Percentiles rank a stretch among this genome's conserved stretches.
phyloP scores from a whole-genome alignment of 169 alveolate genomes.

The Pseudocohnilembus persalinus region DNA sequence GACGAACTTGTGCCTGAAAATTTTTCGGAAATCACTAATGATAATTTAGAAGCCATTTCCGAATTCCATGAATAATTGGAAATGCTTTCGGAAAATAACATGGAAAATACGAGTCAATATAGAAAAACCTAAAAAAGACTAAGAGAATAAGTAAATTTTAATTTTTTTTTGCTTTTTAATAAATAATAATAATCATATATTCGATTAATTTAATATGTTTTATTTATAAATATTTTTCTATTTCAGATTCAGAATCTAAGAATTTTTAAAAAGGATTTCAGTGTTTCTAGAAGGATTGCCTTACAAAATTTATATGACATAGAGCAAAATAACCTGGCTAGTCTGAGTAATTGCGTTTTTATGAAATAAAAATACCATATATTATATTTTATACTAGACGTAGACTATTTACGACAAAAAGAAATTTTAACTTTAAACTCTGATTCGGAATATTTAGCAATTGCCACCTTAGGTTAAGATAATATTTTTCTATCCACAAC shows the following conservation, averaged over 20 bases:
- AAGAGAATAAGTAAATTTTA: background rate
- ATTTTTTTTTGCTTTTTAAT: too few species aligned
- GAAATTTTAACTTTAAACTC: too few species aligned
- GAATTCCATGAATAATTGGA: background rate
- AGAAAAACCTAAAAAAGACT: background rate
- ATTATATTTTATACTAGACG: background rate
- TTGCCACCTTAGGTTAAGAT: too few species aligned
- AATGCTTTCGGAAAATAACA: background rate
- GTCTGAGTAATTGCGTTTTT: background rate
- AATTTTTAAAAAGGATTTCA: background rate
- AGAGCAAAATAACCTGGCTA: background rate
- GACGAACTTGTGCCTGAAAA: background rate
- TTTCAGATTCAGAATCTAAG: background rate
- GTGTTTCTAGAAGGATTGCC: background rate
- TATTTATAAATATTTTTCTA: too few species aligned
- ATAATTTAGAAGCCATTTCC: background rate
- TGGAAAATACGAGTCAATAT: background rate
- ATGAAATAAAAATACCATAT: background rate
- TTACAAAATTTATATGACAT: background rate
- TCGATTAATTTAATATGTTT: too few species aligned
- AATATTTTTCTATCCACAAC: too few species aligned
- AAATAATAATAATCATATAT: too few species aligned
- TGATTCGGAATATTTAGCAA: too few species aligned
- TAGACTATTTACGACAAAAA: background rate
- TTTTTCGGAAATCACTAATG: background rate